Evolutionary conservation across 2,329 filamentous ascomycete species (phyloP), one percentile per base, ranked within the genome.

Genomic region (Aspergillus udagawae): DNA sequence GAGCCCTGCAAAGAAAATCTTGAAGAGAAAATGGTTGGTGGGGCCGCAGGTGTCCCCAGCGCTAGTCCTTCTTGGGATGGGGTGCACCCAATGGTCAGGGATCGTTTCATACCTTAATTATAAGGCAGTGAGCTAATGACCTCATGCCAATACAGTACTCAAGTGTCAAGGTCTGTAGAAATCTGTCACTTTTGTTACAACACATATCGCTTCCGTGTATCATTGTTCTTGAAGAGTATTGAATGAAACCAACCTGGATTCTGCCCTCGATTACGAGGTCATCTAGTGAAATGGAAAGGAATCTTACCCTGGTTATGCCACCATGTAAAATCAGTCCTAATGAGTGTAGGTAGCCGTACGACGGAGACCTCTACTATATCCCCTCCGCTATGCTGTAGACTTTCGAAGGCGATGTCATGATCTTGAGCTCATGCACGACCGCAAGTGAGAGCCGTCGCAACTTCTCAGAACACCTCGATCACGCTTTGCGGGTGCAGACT

Each of bases 1-100:
- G 20, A 10, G 48, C 48, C 57, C 12, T 63, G 60, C 35, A 47
- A 41, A 57, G 54, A 56, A 54, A 56, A 53, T 49, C 58, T 55
- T 51, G 53, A 52, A 51, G 29, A 29, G 51, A 21, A 52, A 44
- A 52, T 44, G 38, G 35, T 23, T 10, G n/a, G 49, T 47, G 35
- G 48, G 38, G 17, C 32, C 32, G 32, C 53, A 27, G 27, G n/a
- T 42, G 29, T n/a, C 21, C 28, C 25, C 6, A 20, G 20, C 8
- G 8, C 49, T 45, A 51, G 27, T 27, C 53, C 45, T 3, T 32
- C 51, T 47, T 12, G 48, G 53, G 27, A 21, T 29, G 23, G 9
- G 3, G 9, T 32, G 27, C 20, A 28, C 8, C 27, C 9, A 28
- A n/a, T 35, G 27, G 49, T 51, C 20, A 29, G 20, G 44, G 10